Percentiles rank a stretch among this genome's conserved stretches.
These are phyloP conservation scores for Aspergillus udagawae DNA, from an alignment of 2,329 filamentous ascomycete species.

Conservation along the genomic window DNA sequence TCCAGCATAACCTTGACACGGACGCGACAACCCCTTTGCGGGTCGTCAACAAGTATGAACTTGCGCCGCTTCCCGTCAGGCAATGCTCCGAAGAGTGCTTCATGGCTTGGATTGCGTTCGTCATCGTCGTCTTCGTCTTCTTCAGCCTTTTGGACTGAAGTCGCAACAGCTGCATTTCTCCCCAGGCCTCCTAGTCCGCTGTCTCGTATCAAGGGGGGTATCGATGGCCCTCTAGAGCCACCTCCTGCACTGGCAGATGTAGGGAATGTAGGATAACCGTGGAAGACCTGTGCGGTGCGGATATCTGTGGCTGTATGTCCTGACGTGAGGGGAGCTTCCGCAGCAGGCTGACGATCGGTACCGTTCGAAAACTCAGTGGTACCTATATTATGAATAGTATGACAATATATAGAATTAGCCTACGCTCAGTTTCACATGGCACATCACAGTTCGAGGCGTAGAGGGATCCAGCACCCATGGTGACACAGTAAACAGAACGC, in stretches of 20 bases:
- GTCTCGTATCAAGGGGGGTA: conserved; percentile 63
- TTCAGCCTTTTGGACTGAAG: conserved; percentile 24
- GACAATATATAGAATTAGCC: conserved; percentile 35
- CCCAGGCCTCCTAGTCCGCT: conserved; percentile 44
- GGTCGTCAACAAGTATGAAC: conserved; percentile 93
- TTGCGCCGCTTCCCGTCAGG: conserved; percentile 90
- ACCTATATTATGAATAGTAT: conserved; percentile 31
- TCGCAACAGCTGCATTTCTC: conserved; percentile 31
- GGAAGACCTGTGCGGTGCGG: conserved; percentile 71
- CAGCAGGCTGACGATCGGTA: conserved; percentile 63
- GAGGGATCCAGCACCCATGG: conserved; percentile 14
- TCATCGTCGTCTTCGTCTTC: conserved; percentile 22
- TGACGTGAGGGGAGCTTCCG: conserved; percentile 45
- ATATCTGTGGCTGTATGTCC: conserved; percentile 60
- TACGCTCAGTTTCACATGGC: conserved; percentile 33
- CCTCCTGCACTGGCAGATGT: conserved; percentile 49
- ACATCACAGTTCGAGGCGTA: conserved; percentile 7
- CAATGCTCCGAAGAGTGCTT: conserved; percentile 78
- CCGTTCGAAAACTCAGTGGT: conserved; percentile 35
- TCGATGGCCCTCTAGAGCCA: conserved; percentile 53
- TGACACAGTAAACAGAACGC: conserved; percentile 17
- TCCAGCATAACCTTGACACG: conserved; percentile 92
- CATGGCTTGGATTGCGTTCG: conserved; percentile 41
- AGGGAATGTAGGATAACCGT: conserved; percentile 64
- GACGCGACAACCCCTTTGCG: conserved; percentile 72